Percentiles rank a stretch among this genome's conserved stretches.
These are phyloP conservation scores for Wickerhamomyces bovis DNA, from an alignment of 805 yeast genomes.

Conservation along the genomic window DNA sequence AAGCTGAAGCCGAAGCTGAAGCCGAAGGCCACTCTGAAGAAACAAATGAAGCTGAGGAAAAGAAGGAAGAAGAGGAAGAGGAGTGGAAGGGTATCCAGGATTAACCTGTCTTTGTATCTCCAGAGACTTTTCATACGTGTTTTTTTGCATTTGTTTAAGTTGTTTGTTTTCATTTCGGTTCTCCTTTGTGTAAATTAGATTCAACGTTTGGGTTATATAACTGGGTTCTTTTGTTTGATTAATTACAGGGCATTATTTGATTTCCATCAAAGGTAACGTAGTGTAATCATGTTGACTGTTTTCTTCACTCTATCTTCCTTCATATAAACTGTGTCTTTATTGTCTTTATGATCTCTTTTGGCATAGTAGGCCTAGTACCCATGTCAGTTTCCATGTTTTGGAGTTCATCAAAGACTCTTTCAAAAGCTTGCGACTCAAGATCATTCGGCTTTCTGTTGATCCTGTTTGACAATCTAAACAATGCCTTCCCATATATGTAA, in stretches of 20 bases:
- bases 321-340: background rate
- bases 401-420: background rate
- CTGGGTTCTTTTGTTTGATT: background rate
- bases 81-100: conserved; percentile 1
- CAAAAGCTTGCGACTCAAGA: background rate
- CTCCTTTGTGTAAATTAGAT: background rate
- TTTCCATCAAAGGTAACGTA: background rate
- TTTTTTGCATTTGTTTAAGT: background rate
- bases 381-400: background rate
- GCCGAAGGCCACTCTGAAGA: conserved; percentile 15
- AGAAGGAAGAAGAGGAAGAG: conserved; percentile 4
- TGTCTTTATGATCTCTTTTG: background rate
- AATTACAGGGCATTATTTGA: background rate
- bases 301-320: too few species aligned
- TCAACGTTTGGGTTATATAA: background rate
- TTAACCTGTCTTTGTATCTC: background rate
- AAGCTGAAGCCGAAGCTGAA: conserved; percentile 5
- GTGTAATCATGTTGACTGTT: background rate
- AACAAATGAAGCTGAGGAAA: conserved; percentile 15
- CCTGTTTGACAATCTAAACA: background rate
- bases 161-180: background rate
- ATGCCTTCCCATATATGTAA: background rate
- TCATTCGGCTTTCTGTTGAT: background rate
- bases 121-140: background rate
- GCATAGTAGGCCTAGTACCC: background rate